These are phyloP conservation scores for Clavulina sp. DNA, from an alignment of 768 basidiomycete species.

Conservation along the genomic window DNA sequence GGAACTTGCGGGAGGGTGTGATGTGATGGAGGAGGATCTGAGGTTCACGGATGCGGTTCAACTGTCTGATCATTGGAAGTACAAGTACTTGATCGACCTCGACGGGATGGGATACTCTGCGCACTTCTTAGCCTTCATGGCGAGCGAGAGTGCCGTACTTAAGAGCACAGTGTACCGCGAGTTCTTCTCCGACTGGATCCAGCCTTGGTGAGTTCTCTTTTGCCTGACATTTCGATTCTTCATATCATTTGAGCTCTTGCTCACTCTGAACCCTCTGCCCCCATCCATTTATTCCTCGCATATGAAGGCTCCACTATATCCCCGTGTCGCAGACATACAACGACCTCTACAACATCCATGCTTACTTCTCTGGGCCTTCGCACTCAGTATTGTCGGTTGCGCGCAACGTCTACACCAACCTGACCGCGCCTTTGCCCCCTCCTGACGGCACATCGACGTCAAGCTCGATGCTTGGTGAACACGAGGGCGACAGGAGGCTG, in stretches of 20 bases:
- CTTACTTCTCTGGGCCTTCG: slow-evolving; percentile 82
- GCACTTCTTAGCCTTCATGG: slow-evolving; percentile 68
- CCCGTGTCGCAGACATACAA: slow-evolving; percentile 72
- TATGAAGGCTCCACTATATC: slow-evolving; percentile 77
- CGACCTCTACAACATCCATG: slow-evolving; percentile 86
- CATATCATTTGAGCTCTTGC: background rate
- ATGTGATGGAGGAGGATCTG: slow-evolving; percentile 42
- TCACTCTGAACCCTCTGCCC: slow-evolving; percentile 14
- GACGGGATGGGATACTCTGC: slow-evolving; percentile 95
- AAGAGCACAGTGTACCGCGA: slow-evolving; percentile 87
- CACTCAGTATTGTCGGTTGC: slow-evolving; percentile 33
- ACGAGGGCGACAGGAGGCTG: slow-evolving; percentile 53
- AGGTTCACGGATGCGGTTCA: slow-evolving; percentile 61
- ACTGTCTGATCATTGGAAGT: slow-evolving; percentile 75
- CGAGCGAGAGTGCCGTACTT: slow-evolving; percentile 75
- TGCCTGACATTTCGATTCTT: background rate
- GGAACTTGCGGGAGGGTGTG: slow-evolving; percentile 47
- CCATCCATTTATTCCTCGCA: background rate
- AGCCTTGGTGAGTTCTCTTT: slow-evolving; percentile 45
- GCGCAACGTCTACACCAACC: slow-evolving; percentile 22
- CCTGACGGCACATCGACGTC: slow-evolving; percentile 10
- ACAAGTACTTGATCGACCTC: slow-evolving; percentile 83
- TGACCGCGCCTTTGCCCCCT: slow-evolving; percentile 18
- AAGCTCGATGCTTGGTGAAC: slow-evolving; percentile 17
- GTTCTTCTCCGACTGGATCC: slow-evolving; percentile 80